These are phyloP conservation scores for Pueraria montana DNA, from an alignment of 306 rosid genomes.

Conservation along the genomic window DNA sequence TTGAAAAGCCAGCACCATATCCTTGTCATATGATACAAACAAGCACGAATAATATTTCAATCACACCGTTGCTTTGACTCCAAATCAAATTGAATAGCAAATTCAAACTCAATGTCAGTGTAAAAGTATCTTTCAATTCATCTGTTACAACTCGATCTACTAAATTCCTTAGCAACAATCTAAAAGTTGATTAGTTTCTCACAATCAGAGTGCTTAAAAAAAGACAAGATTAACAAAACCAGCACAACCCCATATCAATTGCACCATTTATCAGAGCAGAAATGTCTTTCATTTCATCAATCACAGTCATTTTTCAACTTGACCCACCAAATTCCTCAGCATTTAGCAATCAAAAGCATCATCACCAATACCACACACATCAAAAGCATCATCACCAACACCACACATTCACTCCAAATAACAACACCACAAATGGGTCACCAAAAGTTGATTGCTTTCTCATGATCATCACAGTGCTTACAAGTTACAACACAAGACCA, in stretches of 20 bases:
- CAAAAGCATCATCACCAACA: slow-evolving; percentile 12
- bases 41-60: background rate
- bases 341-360: slow-evolving; percentile 20
- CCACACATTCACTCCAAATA: background rate
- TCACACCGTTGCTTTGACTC: background rate
- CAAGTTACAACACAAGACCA: background rate
- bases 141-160: slow-evolving; percentile 8
- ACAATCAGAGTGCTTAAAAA: slow-evolving; percentile 13
- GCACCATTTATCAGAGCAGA: background rate
- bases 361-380: background rate
- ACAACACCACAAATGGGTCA: slow-evolving; percentile 29
- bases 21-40: background rate
- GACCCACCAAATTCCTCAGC: slow-evolving; percentile 38
- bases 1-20: slow-evolving; percentile 9
- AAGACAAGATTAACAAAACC: slow-evolving; percentile 35
- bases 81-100: slow-evolving; percentile 18
- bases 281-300: background rate
- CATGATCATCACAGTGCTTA: background rate
- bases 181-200: background rate
- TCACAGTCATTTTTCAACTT: slow-evolving; percentile 32
- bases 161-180: slow-evolving; percentile 3
- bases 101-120: background rate
- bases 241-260: slow-evolving; percentile 19
- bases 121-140: slow-evolving; percentile 15
- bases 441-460: slow-evolving; percentile 31